phyloP scores from a whole-genome alignment of 441 rosid genomes.

The Gossypium laxum region DNA sequence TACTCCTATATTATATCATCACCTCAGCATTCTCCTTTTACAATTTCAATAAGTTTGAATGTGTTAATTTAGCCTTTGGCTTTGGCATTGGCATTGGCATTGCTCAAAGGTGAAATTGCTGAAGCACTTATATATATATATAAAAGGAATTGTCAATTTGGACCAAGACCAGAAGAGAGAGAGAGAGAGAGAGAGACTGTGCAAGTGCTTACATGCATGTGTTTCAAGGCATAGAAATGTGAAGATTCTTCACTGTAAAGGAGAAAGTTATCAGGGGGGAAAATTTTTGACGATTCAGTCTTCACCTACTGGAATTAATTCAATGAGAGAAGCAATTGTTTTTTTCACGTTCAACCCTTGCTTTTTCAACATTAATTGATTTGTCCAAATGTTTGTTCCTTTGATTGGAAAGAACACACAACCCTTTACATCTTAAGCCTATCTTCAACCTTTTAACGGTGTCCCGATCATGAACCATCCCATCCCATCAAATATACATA shows the following conservation, averaged over 20 bases:
- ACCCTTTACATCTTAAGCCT: not conserved
- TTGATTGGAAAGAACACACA: not conserved
- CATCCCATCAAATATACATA: not conserved
- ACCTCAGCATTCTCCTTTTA: not conserved
- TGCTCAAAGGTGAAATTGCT: not conserved
- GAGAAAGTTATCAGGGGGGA: slow-evolving; percentile 15
- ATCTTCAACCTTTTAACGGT: not conserved
- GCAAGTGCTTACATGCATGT: slow-evolving; percentile 14
- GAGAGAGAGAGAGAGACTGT: not conserved
- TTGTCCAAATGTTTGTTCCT: slow-evolving; percentile 1
- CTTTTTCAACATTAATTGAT: not conserved
- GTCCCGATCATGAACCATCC: not conserved
- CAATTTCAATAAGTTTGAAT: not conserved
- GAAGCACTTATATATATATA: not conserved
- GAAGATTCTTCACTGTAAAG: slow-evolving; percentile 26
- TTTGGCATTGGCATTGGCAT: not conserved
- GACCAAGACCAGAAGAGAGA: slow-evolving; percentile 6
- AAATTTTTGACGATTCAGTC: not conserved
- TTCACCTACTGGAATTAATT: slow-evolving; percentile 1
- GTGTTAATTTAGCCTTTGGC: not conserved
- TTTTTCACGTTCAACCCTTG: not conserved
- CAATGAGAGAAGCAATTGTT: slow-evolving; percentile 5
- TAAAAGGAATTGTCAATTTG: not conserved
- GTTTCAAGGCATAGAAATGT: slow-evolving; percentile 22
- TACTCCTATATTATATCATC: not conserved